phyloP scores from a whole-genome alignment of 495 filamentous ascomycete genomes.

The Penicillium chermesinum region DNA sequence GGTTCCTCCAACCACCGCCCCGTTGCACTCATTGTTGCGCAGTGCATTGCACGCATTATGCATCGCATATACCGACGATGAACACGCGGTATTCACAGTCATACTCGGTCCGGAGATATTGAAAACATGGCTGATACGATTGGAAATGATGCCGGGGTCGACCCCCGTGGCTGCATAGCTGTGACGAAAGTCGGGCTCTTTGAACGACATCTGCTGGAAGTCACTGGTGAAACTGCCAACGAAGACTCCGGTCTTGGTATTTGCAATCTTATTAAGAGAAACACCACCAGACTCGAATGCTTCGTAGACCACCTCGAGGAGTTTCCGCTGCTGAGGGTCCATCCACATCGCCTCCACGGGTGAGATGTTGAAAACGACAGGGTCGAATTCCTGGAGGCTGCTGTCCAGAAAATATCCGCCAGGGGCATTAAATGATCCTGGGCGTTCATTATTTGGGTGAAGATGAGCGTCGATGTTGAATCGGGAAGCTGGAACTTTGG shows the following conservation, averaged over 20 bases:
- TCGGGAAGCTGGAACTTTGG: too few species aligned
- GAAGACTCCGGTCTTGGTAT: slow-evolving; percentile 53
- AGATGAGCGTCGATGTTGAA: too few species aligned
- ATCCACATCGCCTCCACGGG: slow-evolving; percentile 53
- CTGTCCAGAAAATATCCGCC: too few species aligned
- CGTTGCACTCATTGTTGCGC: slow-evolving; percentile 62
- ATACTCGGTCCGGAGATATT: slow-evolving; percentile 65
- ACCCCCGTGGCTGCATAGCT: slow-evolving; percentile 76
- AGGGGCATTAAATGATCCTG: too few species aligned
- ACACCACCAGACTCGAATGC: slow-evolving; percentile 70
- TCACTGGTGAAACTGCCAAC: slow-evolving; percentile 77
- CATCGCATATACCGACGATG: slow-evolving; percentile 49
- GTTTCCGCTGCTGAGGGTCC: slow-evolving; percentile 71
- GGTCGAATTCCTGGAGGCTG: too few species aligned
- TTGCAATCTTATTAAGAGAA: slow-evolving; percentile 12
- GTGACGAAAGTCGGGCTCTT: slow-evolving; percentile 65
- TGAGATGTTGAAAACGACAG: slow-evolving; percentile 34
- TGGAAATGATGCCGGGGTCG: slow-evolving; percentile 63
- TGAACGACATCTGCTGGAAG: slow-evolving; percentile 73
- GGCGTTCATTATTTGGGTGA: too few species aligned
- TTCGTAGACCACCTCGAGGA: slow-evolving; percentile 69
- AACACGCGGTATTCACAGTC: slow-evolving; percentile 73
- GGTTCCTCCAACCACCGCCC: slow-evolving; percentile 65
- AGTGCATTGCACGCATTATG: slow-evolving; percentile 58
- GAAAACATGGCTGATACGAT: slow-evolving; percentile 44